Evolutionary conservation across 495 filamentous ascomycete species (phyloP).

Genomic region (Tricharina praecox): DNA sequence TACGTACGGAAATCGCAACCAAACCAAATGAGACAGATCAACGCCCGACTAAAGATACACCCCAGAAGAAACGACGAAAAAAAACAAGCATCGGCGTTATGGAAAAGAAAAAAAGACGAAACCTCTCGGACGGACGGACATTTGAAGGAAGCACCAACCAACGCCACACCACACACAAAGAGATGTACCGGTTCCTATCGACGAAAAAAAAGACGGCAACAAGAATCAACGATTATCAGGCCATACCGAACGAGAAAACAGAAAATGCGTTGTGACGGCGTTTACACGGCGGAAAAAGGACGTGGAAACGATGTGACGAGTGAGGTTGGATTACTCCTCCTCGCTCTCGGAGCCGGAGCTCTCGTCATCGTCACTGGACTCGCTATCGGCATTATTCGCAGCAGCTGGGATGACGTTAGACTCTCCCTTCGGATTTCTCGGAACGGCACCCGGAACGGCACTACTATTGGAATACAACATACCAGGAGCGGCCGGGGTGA

Average conservation of each 20-base stretch:
- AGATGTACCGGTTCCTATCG: background rate
- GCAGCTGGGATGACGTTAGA: slow-evolving; percentile 9
- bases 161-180: background rate
- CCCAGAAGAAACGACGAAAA: background rate
- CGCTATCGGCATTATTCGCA: slow-evolving; percentile 16
- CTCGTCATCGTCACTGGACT: slow-evolving; percentile 25
- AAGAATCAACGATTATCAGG: background rate
- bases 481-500: slow-evolving; percentile 18
- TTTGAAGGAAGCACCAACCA: background rate
- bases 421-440: background rate
- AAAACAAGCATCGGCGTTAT: background rate
- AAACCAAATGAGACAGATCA: slow-evolving; percentile 4
- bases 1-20: background rate
- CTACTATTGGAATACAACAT: background rate
- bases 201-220: background rate
- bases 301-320: slow-evolving; percentile 3
- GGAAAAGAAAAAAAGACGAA: background rate
- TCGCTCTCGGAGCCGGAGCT: slow-evolving; percentile 26
- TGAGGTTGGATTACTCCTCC: slow-evolving; percentile 17
- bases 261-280: too few species aligned
- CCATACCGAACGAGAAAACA: background rate
- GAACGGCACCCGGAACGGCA: background rate
- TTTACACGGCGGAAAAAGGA: background rate
- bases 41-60: slow-evolving; percentile 8
- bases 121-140: too few species aligned